phyloP scores from a whole-genome alignment of 2,329 filamentous ascomycete species.

The Acephala macrosclerotiorum region DNA sequence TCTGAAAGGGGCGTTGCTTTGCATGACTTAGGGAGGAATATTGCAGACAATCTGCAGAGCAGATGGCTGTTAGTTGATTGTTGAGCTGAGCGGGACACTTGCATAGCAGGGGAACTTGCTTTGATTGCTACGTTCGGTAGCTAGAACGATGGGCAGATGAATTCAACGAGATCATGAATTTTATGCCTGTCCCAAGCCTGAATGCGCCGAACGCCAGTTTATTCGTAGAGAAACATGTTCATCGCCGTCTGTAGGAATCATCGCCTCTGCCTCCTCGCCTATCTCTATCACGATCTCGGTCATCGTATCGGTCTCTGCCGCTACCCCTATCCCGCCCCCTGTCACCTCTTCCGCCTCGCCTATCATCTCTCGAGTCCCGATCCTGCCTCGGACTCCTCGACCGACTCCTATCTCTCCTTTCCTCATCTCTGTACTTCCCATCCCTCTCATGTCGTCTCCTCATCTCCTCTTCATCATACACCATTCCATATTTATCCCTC shows the following conservation, averaged over 20 bases:
- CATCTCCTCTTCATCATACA: slow-evolving; percentile 79
- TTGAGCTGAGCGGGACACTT: not conserved
- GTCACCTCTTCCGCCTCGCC: slow-evolving; percentile 30
- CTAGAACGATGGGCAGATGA: slow-evolving; percentile 7
- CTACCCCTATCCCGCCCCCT: slow-evolving; percentile 31
- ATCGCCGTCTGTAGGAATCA: slow-evolving; percentile 35
- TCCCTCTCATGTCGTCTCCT: slow-evolving; percentile 56
- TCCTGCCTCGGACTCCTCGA: slow-evolving; percentile 40
- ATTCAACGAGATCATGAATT: not conserved
- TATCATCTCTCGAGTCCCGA: slow-evolving; percentile 35
- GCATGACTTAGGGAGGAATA: not conserved
- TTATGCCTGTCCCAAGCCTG: not conserved
- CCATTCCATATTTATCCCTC: slow-evolving; percentile 73
- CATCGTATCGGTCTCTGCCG: slow-evolving; percentile 30
- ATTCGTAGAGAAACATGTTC: not conserved
- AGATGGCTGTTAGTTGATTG: slow-evolving; percentile 7
- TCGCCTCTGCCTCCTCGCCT: slow-evolving; percentile 32
- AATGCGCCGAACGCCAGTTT: slow-evolving; percentile 6
- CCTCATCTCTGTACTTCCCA: slow-evolving; percentile 36
- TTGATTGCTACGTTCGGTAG: not conserved
- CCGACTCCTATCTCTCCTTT: slow-evolving; percentile 42
- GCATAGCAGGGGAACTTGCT: not conserved
- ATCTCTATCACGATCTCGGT: slow-evolving; percentile 33
- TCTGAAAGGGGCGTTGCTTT: not conserved
- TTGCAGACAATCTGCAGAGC: not conserved